Evolutionary conservation across 2,329 filamentous ascomycete species (phyloP), one percentile per base, ranked within the genome.

Genomic region (Apiospora hydei): DNA sequence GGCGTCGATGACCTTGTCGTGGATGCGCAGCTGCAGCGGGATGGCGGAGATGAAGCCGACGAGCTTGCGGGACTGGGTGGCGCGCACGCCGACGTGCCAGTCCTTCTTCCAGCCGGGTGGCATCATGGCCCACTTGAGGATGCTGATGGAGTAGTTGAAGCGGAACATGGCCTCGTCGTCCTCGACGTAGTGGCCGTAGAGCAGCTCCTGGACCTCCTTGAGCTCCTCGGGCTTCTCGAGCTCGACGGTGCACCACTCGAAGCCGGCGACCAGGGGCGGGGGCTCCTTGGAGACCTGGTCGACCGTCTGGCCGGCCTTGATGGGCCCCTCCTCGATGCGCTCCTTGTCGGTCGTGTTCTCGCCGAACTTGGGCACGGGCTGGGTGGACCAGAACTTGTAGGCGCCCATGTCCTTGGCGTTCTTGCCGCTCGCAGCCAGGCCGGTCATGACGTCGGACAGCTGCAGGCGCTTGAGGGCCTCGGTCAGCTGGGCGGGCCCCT

Each of bases 321-420:
- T 93, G 0, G 95, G 94, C 0, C 96, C 96, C 78, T 98, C 95
- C 74, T 91, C 86, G 68, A 91, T 78, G 74, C 87, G 84, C 72
- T 86, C 83, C 69, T 88, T 84, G 67, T 86, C 83, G 18, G 79
- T 77, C 30, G 64, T 34, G 72, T 86, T 82, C 81, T 91, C 85
- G 78, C 89, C 92, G 79, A 98, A 98, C 79, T 92, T 92, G 69
- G 94, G 93, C 72, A 99, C 96, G 0, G 96, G 96, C 83, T 99
- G 96, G 67, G 96, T 99, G 82, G 94, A 92, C 96, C 96, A 99
- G 85, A 99, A 99, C 84, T 97, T 98, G 88, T 98, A 98, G 72
- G 92, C 94, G 8, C 92, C 95, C 94, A 98, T 98, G 80, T 98
- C 95, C 85, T 98, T 98, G 77, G 91, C 92, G 79, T 97, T 97